phyloP scores from a whole-genome alignment of 371 early-diverging fungal genomes.

The Haplosporangium sp. region DNA sequence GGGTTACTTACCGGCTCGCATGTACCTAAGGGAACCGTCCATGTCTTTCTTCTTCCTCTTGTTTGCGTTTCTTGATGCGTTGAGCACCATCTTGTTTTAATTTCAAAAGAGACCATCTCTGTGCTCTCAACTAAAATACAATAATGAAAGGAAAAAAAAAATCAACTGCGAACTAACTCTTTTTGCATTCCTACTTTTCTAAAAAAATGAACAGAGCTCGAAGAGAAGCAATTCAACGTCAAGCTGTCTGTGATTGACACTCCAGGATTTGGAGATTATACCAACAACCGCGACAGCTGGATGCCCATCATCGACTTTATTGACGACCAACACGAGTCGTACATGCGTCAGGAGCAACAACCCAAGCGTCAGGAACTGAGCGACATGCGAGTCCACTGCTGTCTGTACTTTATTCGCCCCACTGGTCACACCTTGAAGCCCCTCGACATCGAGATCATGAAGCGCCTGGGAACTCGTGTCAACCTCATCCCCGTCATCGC shows the following conservation, averaged over 20 bases:
- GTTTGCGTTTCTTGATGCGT: too few relatives aligned
- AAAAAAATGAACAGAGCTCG: slow-evolving; percentile 73
- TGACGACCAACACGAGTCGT: slow-evolving; percentile 94
- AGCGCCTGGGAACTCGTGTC: slow-evolving; percentile 83
- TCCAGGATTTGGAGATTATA: slow-evolving; percentile 93
- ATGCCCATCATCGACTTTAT: slow-evolving; percentile 96
- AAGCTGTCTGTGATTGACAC: slow-evolving; percentile 92
- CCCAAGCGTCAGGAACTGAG: slow-evolving; percentile 82
- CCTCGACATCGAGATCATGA: slow-evolving; percentile 91
- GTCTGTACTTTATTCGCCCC: slow-evolving; percentile 90
- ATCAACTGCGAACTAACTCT: too few relatives aligned
- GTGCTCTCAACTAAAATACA: too few relatives aligned
- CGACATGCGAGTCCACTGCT: slow-evolving; percentile 93
- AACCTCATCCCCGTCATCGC: slow-evolving; percentile 95
- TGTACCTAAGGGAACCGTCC: too few relatives aligned
- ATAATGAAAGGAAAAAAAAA: too few relatives aligned
- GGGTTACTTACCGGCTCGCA: too few relatives aligned
- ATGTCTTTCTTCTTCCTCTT: too few relatives aligned
- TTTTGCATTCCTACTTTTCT: neutral
- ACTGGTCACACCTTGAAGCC: slow-evolving; percentile 88
- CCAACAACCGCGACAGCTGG: slow-evolving; percentile 93
- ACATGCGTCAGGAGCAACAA: slow-evolving; percentile 87
- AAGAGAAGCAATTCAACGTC: slow-evolving; percentile 96
- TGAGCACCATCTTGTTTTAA: too few relatives aligned
- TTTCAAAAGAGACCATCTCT: too few relatives aligned